Evolutionary conservation across 1,284 basidiomycete species (phyloP), one percentile per base, ranked within the genome.

Genomic region (Wallemia hederae): DNA sequence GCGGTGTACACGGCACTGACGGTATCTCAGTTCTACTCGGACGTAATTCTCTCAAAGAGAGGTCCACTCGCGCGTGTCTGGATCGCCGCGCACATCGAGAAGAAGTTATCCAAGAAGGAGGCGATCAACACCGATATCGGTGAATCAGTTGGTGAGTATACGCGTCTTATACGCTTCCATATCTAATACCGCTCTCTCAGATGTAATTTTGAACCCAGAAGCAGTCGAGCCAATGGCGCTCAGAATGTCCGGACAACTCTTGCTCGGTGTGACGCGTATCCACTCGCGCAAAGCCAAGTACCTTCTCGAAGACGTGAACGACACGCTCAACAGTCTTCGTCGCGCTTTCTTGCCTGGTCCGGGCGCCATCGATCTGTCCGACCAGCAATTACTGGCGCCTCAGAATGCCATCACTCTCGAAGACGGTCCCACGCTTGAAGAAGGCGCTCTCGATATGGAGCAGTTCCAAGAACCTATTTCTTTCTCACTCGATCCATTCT

Each of bases 201-300:
- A 81, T 67, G 85, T 85, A 15, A 92, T 91, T 68, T 82, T 89
- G 60, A 66, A 67, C 76, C 83, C 80, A 25, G 83, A 89, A 70
- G 85, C 91, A 67, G 78, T 85, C 62, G 83, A 72, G 58, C 74
- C 75, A 55, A 90, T 96, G 80, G 89, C 91, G 0, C 80, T 98
- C 24, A 83, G 92, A 61, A 75, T 97, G 22, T 94, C 88, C 34
- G 92, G 92, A 7, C 92, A 97, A 67, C 77, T 98, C 58, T 78
- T 98, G 62, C 79, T 98, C 39, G 92, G 92, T 67, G 90, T 98
- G 61, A 89, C 91, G 59, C 80, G 94, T 62, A 97, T 98, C 68
- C 97, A 98, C 72, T 91, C 89, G 67, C 78, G 92, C 59, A 96
- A 98, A 71, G 88, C 90, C 24, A 94, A 96, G 69, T 98, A 98